These are phyloP conservation scores for Hypoxylon cercidicola DNA, from an alignment of 495 filamentous ascomycete species.

Conservation along the genomic window DNA sequence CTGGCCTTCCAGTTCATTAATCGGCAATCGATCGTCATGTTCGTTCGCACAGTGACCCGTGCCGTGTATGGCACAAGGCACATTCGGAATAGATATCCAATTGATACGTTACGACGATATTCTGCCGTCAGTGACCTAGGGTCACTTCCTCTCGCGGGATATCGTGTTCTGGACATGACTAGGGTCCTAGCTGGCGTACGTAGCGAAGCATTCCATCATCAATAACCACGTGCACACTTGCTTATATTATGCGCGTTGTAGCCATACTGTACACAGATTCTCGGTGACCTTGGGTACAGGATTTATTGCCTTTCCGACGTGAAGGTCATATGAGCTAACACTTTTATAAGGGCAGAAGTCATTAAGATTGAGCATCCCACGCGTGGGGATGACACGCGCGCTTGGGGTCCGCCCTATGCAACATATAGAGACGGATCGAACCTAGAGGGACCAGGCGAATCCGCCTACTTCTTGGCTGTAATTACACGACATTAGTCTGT, in stretches of 20 bases:
- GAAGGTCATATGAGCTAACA: slow-evolving; percentile 33
- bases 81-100: slow-evolving; percentile 17
- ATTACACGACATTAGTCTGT: neutral
- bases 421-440: slow-evolving; percentile 68
- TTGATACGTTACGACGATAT: slow-evolving; percentile 30
- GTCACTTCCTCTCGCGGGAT: slow-evolving; percentile 76
- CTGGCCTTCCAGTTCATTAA: neutral
- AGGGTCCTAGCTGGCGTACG: slow-evolving; percentile 93
- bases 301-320: slow-evolving; percentile 36
- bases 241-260: slow-evolving; percentile 48
- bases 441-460: slow-evolving; percentile 82
- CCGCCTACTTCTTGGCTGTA: slow-evolving; percentile 93
- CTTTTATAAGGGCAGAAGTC: slow-evolving; percentile 79
- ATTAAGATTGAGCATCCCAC: slow-evolving; percentile 97
- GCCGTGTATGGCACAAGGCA: slow-evolving; percentile 18
- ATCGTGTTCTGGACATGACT: slow-evolving; percentile 94
- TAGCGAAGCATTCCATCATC: slow-evolving; percentile 25
- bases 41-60: slow-evolving; percentile 26
- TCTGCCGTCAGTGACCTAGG: slow-evolving; percentile 35
- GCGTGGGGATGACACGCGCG: slow-evolving; percentile 91
- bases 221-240: slow-evolving; percentile 18
- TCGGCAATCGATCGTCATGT: slow-evolving; percentile 23
- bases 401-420: slow-evolving; percentile 97
- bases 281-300: slow-evolving; percentile 91
- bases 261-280: slow-evolving; percentile 98